These are phyloP conservation scores for Chrysosporium queenslandicum DNA, from an alignment of 2,329 filamentous ascomycete species.

Conservation along the genomic window DNA sequence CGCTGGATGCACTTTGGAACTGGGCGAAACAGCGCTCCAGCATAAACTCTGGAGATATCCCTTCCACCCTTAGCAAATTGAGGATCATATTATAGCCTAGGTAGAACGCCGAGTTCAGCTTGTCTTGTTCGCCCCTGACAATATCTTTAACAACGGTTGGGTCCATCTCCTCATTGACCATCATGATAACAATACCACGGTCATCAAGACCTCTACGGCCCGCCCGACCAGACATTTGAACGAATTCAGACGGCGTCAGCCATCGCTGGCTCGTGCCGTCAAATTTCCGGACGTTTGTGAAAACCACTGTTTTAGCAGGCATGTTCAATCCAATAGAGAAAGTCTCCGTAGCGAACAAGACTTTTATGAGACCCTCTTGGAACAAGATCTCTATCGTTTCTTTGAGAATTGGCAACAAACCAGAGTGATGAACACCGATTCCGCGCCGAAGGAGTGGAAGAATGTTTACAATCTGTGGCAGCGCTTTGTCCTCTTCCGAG, in stretches of 20 bases:
- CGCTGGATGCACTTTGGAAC: constrained; percentile 89
- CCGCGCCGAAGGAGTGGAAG: constrained; percentile 79
- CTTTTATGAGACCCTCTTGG: constrained; percentile 95
- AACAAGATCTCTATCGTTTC: constrained; percentile 98
- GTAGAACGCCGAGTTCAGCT: constrained; percentile 94
- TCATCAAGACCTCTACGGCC: constrained; percentile 95
- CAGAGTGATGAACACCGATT: constrained; percentile 95
- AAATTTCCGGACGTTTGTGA: constrained; percentile 91
- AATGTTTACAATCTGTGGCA: constrained; percentile 86
- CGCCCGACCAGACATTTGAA: constrained; percentile 97
- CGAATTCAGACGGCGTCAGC: constrained; percentile 89
- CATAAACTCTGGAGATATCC: constrained; percentile 98
- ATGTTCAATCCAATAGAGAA: constrained; percentile 99
- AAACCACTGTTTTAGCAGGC: constrained; percentile 99
- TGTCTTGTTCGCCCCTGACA: constrained; percentile 91
- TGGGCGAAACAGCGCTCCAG: constrained; percentile 97
- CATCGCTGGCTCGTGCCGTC: constrained; percentile 73
- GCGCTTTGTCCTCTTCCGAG: constrained; percentile 76
- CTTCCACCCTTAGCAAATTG: constrained; percentile 92
- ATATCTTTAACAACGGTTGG: constrained; percentile 89
- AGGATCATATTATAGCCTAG: constrained; percentile 99
- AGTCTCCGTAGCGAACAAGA: constrained; percentile 93
- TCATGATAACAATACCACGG: constrained; percentile 98
- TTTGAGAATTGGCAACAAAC: constrained; percentile 87
- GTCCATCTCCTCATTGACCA: constrained; percentile 95